Conservation (phyloP, 305 asterid species). For the Solanum hybrid region DNA sequence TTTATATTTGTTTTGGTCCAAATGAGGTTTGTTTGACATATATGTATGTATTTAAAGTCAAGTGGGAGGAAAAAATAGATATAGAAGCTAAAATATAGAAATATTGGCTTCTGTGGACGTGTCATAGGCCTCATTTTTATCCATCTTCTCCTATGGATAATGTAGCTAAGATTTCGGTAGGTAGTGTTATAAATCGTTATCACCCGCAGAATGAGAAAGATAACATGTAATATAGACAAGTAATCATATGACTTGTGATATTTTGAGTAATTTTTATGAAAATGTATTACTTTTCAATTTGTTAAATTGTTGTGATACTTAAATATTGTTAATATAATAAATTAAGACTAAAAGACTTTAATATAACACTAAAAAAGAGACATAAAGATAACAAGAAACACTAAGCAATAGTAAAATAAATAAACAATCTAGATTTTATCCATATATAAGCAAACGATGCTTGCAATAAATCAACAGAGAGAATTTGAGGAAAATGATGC, state of each 20-base stretch:
- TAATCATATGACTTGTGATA: not conserved
- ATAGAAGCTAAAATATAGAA: no score
- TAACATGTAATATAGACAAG: not conserved
- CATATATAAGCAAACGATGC: not conserved
- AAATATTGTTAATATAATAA: no score
- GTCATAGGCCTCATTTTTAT: not conserved
- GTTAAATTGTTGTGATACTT: not conserved
- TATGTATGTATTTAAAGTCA: not conserved
- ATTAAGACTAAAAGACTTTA: no score
- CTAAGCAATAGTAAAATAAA: not conserved
- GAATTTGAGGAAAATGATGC: no score
- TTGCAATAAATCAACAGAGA: not conserved
- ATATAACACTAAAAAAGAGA: not conserved
- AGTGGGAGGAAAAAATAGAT: not conserved
- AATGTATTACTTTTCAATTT: not conserved
- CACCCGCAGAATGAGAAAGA: not conserved
- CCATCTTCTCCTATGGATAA: not conserved
- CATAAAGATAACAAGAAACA: not conserved
- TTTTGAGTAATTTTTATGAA: no score
- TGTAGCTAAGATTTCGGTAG: no score
- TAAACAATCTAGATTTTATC: no score
- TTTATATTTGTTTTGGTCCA: not conserved
- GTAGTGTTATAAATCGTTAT: no score
- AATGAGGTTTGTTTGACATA: not conserved
- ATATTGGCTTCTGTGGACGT: not conserved